Evolutionary conservation across 2,329 filamentous ascomycete genomes (phyloP), one percentile per base, ranked within the genome.

Genomic region (Claviceps monticola): DNA sequence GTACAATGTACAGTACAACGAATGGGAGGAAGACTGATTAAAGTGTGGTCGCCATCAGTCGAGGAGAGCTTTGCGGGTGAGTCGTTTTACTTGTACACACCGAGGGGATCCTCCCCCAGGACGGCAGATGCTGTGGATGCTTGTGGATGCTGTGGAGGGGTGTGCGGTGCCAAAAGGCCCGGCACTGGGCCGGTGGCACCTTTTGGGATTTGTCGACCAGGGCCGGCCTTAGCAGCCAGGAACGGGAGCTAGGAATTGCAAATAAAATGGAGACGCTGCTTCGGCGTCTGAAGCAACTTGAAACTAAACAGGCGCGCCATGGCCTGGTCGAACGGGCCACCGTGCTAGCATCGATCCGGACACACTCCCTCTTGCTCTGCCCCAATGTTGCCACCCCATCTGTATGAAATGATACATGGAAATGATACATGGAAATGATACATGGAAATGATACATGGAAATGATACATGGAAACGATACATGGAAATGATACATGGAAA

Each of bases 161-260:
- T 64, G 68, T 69, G 68, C 68, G 68, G 71, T 65, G 64, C 42
- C 68, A 66, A 70, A 68, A 68, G 66, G 64, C 65, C 69, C 72
- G 72, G 74, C 69, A 75, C 66, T 74, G 70, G 69, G 61, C 65
- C 62, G 66, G 67, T n/a, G 26, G 65, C 48, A 52, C 48, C 52
- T 52, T 53, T 57, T 54, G 56, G 39, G 45, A 43, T 50, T 38
- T 54, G 53, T 48, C 57, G 61, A 63, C 59, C 58, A 60, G 63
- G 62, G 61, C 60, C 59, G 60, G 64, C 60, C 64, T 64, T 64
- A 61, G 64, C 62, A 59, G 60, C 65, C 63, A 68, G 64, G 63
- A 62, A 67, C 65, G 64, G 62, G 63, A 64, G 59, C 64, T 62
- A 66, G 61, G 58, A 56, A 48, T 51, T 56, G 51, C 52, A 48